Conservation (phyloP, 768 basidiomycete species). For the Pisolithus albus region DNA sequence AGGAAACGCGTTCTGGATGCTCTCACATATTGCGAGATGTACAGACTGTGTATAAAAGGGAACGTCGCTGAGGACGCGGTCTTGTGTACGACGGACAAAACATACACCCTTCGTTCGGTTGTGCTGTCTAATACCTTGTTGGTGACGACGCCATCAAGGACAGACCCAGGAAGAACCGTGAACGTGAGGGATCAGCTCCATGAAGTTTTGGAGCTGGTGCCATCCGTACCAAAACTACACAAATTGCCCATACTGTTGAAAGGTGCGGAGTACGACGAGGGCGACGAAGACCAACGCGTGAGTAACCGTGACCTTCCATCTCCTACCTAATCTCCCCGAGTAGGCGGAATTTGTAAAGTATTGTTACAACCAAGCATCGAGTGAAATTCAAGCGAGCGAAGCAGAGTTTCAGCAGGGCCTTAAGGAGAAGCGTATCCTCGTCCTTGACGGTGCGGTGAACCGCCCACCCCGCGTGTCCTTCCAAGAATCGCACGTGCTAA, state of each 20-base stretch:
- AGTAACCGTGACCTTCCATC: conserved; percentile 5
- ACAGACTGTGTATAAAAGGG: conserved; percentile 76
- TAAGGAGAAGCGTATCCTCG: conserved; percentile 61
- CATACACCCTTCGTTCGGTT: conserved; percentile 82
- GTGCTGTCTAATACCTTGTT: conserved; percentile 82
- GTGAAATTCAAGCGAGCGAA: conserved; percentile 78
- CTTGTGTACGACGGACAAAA: conserved; percentile 74
- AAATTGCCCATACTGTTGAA: conserved; percentile 54
- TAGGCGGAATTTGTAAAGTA: conserved; percentile 38
- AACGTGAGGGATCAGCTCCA: conserved; percentile 76
- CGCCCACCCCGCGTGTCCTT: not conserved
- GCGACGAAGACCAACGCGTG: conserved; percentile 37
- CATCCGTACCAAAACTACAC: conserved; percentile 70
- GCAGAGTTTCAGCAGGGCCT: conserved; percentile 61
- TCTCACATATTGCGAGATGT: conserved; percentile 6
- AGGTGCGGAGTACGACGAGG: conserved; percentile 67
- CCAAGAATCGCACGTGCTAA: not conserved
- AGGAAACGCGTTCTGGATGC: not conserved
- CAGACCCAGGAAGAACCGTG: conserved; percentile 35
- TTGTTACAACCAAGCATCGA: conserved; percentile 51
- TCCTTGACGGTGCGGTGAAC: conserved; percentile 64
- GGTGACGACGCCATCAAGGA: conserved; percentile 51
- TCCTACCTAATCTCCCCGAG: conserved; percentile 1
- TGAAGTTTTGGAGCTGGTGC: conserved; percentile 78
- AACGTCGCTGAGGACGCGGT: conserved; percentile 80